Conservation (phyloP, 2,329 filamentous ascomycete species). For the Fusarium aywerte region DNA sequence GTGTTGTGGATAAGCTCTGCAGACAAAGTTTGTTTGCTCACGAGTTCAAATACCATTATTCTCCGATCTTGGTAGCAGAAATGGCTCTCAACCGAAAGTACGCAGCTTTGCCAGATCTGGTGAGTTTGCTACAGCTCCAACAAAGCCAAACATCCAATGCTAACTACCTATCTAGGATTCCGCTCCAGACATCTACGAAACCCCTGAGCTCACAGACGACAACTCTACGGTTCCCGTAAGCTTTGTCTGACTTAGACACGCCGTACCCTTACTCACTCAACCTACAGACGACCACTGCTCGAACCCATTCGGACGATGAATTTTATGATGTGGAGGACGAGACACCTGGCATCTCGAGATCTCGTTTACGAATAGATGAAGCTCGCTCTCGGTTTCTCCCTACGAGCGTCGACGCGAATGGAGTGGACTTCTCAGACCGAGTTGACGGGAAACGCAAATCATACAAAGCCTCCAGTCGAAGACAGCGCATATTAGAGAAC, state of each 20-base stretch:
- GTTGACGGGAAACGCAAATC: constrained; percentile 84
- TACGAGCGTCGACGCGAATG: constrained; percentile 77
- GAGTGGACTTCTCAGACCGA: constrained; percentile 90
- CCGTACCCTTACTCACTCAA: constrained; percentile 38
- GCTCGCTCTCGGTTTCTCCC: constrained; percentile 84
- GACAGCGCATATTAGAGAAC: constrained; percentile 70
- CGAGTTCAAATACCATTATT: background rate
- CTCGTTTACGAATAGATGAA: constrained; percentile 78
- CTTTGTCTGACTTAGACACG: background rate
- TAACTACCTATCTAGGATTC: constrained; percentile 71
- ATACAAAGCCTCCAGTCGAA: constrained; percentile 79
- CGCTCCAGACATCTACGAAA: constrained; percentile 96
- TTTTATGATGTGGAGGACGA: constrained; percentile 73
- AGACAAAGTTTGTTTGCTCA: background rate
- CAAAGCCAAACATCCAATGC: constrained; percentile 10
- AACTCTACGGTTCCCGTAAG: constrained; percentile 84
- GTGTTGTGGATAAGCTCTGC: background rate
- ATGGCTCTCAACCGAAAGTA: constrained; percentile 87
- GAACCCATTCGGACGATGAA: constrained; percentile 70
- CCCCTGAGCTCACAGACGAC: constrained; percentile 90
- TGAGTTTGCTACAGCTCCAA: constrained; percentile 52
- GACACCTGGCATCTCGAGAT: constrained; percentile 75
- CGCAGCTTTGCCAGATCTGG: constrained; percentile 81
- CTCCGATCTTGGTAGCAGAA: background rate
- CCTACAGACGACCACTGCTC: constrained; percentile 64